Conservation (phyloP, 345 rosid species). For the Salix dunnii region DNA sequence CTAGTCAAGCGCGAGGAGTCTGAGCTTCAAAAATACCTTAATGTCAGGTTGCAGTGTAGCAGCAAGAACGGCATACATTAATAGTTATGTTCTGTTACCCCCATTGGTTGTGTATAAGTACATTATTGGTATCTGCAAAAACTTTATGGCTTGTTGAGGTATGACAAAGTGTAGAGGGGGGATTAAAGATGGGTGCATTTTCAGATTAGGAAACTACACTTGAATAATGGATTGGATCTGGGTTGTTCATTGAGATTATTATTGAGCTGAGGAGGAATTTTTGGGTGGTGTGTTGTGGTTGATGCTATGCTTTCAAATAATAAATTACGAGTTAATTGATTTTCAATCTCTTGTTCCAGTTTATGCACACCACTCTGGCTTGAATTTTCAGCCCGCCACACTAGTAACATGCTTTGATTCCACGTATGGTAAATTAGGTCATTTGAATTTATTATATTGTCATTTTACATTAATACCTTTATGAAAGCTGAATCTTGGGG, state of each 20-base stretch:
- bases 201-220: background rate
- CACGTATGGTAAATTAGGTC: too few species aligned
- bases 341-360: background rate
- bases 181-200: too few species aligned
- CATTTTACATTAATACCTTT: too few species aligned
- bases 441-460: too few species aligned
- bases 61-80: too few species aligned
- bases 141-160: background rate
- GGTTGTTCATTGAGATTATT: background rate
- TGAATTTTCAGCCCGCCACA: too few species aligned
- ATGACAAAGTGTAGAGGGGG: background rate
- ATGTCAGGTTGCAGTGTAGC: too few species aligned
- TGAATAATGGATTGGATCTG: background rate
- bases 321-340: background rate
- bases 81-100: too few species aligned
- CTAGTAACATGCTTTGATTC: too few species aligned
- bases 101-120: background rate
- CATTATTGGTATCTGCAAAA: background rate
- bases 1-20: slow-evolving; percentile 32
- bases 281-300: background rate
- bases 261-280: background rate
- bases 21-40: background rate
- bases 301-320: background rate
- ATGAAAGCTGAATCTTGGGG: too few species aligned
- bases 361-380: too few species aligned